A percentile compares a stretch with the other conserved stretches of the same genome.
These are phyloP conservation scores for Galeopsis tetrahit DNA, from an alignment of 257 asterid species.

Conservation along the genomic window DNA sequence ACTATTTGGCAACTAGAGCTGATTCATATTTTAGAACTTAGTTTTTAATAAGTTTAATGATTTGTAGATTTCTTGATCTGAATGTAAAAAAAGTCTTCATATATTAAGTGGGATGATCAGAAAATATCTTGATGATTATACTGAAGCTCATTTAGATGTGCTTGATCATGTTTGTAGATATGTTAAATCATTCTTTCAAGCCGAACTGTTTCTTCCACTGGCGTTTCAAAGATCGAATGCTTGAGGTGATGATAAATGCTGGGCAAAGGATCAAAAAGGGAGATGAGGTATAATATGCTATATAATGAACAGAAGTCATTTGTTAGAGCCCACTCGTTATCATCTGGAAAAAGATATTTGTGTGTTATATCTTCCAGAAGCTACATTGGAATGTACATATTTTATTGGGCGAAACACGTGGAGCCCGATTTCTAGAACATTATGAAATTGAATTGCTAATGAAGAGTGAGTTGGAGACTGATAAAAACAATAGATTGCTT, in stretches of 20 bases:
- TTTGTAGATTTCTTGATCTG: slow-evolving; percentile 7
- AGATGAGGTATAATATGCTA: slow-evolving; percentile 72
- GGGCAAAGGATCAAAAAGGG: slow-evolving; percentile 85
- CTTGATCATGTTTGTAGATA: slow-evolving; percentile 58
- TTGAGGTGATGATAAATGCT: slow-evolving; percentile 98
- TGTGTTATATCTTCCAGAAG: slow-evolving; percentile 11
- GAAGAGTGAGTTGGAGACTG: slow-evolving; percentile 5
- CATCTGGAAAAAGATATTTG: slow-evolving; percentile 4
- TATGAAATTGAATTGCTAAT: slow-evolving; percentile 14
- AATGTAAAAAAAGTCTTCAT: not conserved
- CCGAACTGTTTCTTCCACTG: slow-evolving; percentile 97
- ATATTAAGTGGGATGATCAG: slow-evolving; percentile 23
- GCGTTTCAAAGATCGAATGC: slow-evolving; percentile 99
- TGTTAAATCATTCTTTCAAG: slow-evolving; percentile 94
- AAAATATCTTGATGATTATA: slow-evolving; percentile 19
- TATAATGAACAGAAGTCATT: slow-evolving; percentile 26
- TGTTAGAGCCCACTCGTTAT: slow-evolving; percentile 25
- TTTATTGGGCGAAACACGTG: slow-evolving; percentile 13
- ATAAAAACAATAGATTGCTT: slow-evolving; percentile 2
- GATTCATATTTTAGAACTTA: slow-evolving; percentile 11
- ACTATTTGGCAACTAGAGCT: slow-evolving; percentile 18
- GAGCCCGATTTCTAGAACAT: slow-evolving; percentile 24
- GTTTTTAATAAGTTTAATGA: slow-evolving; percentile 25
- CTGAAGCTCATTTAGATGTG: slow-evolving; percentile 24
- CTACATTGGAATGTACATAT: slow-evolving; percentile 6